phyloP scores from a whole-genome alignment of 169 alveolate genomes.

The Plasmodium yoelii region DNA sequence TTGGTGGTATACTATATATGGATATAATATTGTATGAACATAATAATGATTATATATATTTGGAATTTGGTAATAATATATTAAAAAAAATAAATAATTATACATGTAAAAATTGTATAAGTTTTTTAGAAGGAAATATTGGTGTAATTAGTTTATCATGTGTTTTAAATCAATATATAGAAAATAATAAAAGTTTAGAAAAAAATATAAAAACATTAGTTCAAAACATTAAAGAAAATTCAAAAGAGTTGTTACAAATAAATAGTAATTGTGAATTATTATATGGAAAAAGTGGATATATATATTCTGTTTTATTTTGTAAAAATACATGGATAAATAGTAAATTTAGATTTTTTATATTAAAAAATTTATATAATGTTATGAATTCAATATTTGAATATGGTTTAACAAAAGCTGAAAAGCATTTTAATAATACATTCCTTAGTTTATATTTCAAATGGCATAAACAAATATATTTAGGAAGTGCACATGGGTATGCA shows the following conservation, averaged over 20 bases:
- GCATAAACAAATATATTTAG: constrained; percentile 60
- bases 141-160: constrained; percentile 48
- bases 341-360: constrained; percentile 15
- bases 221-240: constrained; percentile 18
- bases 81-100: constrained; percentile 14
- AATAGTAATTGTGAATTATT: constrained; percentile 67
- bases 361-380: constrained; percentile 38
- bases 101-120: constrained; percentile 18
- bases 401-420: constrained; percentile 21
- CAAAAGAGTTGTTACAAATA: constrained; percentile 12
- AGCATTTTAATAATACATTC: constrained; percentile 12
- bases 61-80: constrained; percentile 31
- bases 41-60: constrained; percentile 24
- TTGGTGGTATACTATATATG: constrained; percentile 72
- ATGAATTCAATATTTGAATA: constrained; percentile 61
- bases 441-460: constrained; percentile 50
- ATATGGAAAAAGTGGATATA: constrained; percentile 69
- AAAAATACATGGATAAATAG: constrained; percentile 42
- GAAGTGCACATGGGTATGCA: constrained; percentile 73
- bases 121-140: constrained; percentile 39
- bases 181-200: constrained; percentile 20
- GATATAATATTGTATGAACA: constrained; percentile 38
- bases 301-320: constrained; percentile 67
- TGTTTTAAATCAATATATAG: constrained; percentile 48
- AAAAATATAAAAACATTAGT: constrained; percentile 24